Evolutionary conservation across 768 basidiomycete species (phyloP), one percentile per base, ranked within the genome.

Genomic region (Tulasnella sp.): DNA sequence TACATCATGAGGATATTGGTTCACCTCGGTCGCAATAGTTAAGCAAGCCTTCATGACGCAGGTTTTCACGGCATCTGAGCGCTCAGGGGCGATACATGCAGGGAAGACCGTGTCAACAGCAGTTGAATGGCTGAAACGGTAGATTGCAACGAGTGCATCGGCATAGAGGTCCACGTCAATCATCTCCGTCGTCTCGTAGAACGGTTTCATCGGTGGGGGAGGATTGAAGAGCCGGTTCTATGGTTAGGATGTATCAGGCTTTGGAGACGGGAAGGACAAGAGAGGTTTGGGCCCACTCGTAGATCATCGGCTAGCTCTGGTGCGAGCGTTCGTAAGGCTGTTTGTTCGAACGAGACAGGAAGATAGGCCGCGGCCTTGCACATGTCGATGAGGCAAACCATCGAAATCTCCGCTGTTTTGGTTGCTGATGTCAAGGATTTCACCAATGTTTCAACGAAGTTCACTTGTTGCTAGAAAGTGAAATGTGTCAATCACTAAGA

Each of bases 51-150:
- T 90, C 75, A 95, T 86, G 2, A 88, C 94, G 78, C 89, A 89
- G 15, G 91, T 89, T 85, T 95, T 95, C 80, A 93, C 89, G 1
- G 91, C 91, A 35, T 94, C 92, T 0, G 93, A 91, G 40, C 92
- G 88, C 81, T 94, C 92, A 11, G 93, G 89, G 77, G 92, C 90
- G 57, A 94, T 82, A 80, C 93, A 93, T 18, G 86, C 85, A 29
- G 85, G 81, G 82, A 95, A 93, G 7, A 94, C 81, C 0, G 86
- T 86, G 9, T 90, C 70, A 2, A 89, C 86, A 51, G 93, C 91
- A 67, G 90, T 88, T 61, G 87, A 85, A 0, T 91, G 88, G 29
- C 93, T 83, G 80, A 92, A 93, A 18, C 93, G 89, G 83, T 88
- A 95, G 13, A 94, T 83, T 1, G 89, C 88, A 2, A 91, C 91